Evolutionary conservation across 805 yeast species (phyloP).

Genomic region (Hanseniaspora mollemarum): DNA sequence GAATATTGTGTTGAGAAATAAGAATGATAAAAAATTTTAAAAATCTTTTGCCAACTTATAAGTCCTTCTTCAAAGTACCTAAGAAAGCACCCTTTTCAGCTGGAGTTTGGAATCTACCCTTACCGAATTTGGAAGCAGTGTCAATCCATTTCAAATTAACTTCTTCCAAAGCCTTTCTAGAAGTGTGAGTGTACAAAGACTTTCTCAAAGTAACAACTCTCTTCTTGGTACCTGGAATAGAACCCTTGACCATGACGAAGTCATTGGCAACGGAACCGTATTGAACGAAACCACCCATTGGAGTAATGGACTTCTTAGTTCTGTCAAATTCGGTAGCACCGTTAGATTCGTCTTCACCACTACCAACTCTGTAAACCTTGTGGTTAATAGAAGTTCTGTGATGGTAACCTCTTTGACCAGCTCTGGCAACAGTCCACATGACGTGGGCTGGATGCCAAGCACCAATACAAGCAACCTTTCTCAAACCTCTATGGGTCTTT

Average conservation of each 20-base stretch:
- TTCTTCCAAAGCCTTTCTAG: constrained; percentile 94
- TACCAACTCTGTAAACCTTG: constrained; percentile 99
- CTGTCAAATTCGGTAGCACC: constrained; percentile 98
- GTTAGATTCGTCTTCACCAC: constrained; percentile 84
- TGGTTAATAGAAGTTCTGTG: constrained; percentile 99
- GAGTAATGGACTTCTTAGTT: constrained; percentile 98
- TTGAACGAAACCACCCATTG: constrained; percentile 99
- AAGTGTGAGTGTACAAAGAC: constrained; percentile 93
- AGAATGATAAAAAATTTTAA: too few species aligned
- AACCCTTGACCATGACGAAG: constrained; percentile 94
- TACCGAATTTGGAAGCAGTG: constrained; percentile 99
- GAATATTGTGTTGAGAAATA: too few species aligned
- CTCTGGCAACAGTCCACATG: constrained; percentile 99
- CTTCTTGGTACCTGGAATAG: constrained; percentile 99
- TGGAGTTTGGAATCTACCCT: constrained; percentile 99
- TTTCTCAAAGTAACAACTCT: constrained; percentile 98
- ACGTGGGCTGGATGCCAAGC: constrained; percentile 99
- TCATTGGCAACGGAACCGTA: constrained; percentile 98
- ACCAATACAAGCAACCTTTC: constrained; percentile 99
- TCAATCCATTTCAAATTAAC: constrained; percentile 98
- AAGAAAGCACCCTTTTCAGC: constrained; percentile 99
- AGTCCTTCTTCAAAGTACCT: constrained; percentile 99
- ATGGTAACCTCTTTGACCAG: constrained; percentile 99
- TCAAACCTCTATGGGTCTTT: constrained; percentile 99
- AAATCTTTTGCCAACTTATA: constrained; percentile 33